A percentile compares a stretch with the other conserved stretches of the same genome.
Conservation (phyloP, 371 early-diverging fungal species). For the Syncephalastrum monosporum region DNA sequence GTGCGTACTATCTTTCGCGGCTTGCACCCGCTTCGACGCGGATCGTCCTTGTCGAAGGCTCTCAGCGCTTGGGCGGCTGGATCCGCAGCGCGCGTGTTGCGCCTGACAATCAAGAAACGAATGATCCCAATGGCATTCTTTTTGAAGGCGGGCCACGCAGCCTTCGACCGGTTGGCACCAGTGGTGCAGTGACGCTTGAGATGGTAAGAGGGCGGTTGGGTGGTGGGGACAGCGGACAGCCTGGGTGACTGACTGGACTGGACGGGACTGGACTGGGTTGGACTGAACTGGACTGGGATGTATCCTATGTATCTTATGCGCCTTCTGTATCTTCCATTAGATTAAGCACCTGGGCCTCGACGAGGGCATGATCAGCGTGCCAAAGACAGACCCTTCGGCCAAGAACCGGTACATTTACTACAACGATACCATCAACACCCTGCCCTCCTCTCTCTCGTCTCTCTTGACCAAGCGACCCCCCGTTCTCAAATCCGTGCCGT, state of each 20-base stretch:
- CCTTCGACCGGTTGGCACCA: constrained; percentile 74
- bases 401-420: constrained; percentile 82
- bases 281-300: too few species aligned
- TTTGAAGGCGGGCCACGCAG: constrained; percentile 90
- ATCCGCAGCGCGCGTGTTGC: constrained; percentile 61
- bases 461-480: constrained; percentile 51
- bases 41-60: constrained; percentile 74
- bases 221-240: too few species aligned
- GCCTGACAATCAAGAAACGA: constrained; percentile 14
- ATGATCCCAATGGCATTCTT: constrained; percentile 45
- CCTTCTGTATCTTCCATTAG: constrained; percentile 23
- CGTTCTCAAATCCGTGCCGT: constrained; percentile 47
- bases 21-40: constrained; percentile 46
- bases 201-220: constrained; percentile 51
- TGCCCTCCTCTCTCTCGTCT: constrained; percentile 52
- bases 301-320: too few species aligned
- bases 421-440: constrained; percentile 62
- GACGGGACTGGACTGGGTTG: too few species aligned
- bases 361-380: constrained; percentile 54
- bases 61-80: constrained; percentile 86
- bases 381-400: constrained; percentile 72
- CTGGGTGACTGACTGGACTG: too few species aligned
- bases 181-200: constrained; percentile 75
- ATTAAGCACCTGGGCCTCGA: constrained; percentile 63
- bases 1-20: constrained; percentile 80